A percentile compares a stretch with the other conserved stretches of the same genome.
phyloP scores from a whole-genome alignment of 495 filamentous ascomycete genomes.

The Hyaloscypha bicolor region DNA sequence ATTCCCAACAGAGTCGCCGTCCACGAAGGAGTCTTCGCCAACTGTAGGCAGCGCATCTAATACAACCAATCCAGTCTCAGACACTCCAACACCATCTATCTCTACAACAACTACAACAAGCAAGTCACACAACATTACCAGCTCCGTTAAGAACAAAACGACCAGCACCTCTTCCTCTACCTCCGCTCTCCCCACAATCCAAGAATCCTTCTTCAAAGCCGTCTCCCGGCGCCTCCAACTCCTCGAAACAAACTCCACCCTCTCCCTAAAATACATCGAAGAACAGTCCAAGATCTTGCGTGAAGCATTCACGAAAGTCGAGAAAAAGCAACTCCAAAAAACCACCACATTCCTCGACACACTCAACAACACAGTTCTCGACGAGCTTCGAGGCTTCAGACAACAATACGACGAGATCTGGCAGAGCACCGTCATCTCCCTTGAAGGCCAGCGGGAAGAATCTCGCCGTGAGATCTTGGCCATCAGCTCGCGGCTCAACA shows the following conservation, averaged over 20 bases:
- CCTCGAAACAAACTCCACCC: constrained; percentile 88
- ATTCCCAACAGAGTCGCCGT: neutral
- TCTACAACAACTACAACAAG: neutral
- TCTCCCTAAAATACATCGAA: constrained; percentile 95
- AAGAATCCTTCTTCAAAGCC: constrained; percentile 97
- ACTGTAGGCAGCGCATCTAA: neutral
- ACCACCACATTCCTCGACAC: constrained; percentile 79
- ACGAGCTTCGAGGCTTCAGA: constrained; percentile 77
- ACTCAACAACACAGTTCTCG: constrained; percentile 84
- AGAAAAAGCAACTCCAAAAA: constrained; percentile 83
- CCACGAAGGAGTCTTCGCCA: neutral
- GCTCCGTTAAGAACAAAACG: constrained; percentile 33
- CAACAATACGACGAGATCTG: constrained; percentile 94
- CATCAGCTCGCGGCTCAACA: constrained; percentile 75
- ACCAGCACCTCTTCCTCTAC: constrained; percentile 45
- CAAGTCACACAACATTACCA: constrained; percentile 26
- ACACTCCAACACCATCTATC: neutral
- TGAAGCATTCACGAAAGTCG: constrained; percentile 87
- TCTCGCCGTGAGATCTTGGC: constrained; percentile 79
- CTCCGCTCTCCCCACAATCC: constrained; percentile 77
- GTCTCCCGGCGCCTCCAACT: constrained; percentile 88
- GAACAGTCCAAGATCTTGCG: constrained; percentile 90
- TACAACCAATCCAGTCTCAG: constrained; percentile 1
- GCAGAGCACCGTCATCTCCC: constrained; percentile 90
- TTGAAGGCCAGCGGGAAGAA: constrained; percentile 82